A percentile compares a stretch with the other conserved stretches of the same genome.
phyloP scores from a whole-genome alignment of 192 early-diverging fungal species.

The Geranomyces michiganensis region DNA sequence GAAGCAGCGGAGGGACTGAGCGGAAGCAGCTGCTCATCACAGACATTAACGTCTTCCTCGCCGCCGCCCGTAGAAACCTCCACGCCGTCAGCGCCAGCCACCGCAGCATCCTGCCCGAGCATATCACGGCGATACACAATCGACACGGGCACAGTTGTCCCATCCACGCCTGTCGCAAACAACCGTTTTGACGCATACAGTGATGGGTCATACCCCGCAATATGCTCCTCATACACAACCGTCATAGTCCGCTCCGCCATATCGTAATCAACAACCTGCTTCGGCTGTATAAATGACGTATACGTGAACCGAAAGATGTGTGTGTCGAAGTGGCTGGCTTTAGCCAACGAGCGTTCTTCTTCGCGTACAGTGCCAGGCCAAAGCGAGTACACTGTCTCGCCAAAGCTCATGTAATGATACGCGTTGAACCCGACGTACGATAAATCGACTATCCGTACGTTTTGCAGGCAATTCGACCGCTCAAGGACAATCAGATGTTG shows the following conservation, averaged over 20 bases:
- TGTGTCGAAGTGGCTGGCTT: slow-evolving; percentile 42
- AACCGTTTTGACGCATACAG: slow-evolving; percentile 29
- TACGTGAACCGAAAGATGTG: slow-evolving; percentile 46
- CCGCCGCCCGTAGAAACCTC: background rate
- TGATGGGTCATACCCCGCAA: slow-evolving; percentile 24
- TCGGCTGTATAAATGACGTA: slow-evolving; percentile 37
- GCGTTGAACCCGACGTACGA: slow-evolving; percentile 37
- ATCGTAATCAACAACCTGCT: slow-evolving; percentile 43
- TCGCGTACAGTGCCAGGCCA: slow-evolving; percentile 55
- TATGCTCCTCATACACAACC: slow-evolving; percentile 36
- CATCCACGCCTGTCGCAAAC: slow-evolving; percentile 40
- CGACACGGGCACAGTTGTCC: slow-evolving; percentile 45
- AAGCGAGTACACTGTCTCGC: slow-evolving; percentile 56
- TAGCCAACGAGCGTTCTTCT: slow-evolving; percentile 53
- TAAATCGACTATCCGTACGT: slow-evolving; percentile 60
- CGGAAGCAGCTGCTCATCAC: background rate
- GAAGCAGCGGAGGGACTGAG: background rate
- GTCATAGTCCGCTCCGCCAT: slow-evolving; percentile 33
- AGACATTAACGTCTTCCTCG: background rate
- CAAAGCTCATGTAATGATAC: slow-evolving; percentile 65
- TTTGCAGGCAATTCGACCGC: slow-evolving; percentile 64
- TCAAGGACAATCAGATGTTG: slow-evolving; percentile 62
- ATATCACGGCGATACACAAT: slow-evolving; percentile 45
- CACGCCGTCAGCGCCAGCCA: too few species aligned
- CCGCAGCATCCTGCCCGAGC: slow-evolving; percentile 33